Evolutionary conservation across 192 early-diverging fungal species (phyloP).

Genomic region (Podochytrium sp.): DNA sequence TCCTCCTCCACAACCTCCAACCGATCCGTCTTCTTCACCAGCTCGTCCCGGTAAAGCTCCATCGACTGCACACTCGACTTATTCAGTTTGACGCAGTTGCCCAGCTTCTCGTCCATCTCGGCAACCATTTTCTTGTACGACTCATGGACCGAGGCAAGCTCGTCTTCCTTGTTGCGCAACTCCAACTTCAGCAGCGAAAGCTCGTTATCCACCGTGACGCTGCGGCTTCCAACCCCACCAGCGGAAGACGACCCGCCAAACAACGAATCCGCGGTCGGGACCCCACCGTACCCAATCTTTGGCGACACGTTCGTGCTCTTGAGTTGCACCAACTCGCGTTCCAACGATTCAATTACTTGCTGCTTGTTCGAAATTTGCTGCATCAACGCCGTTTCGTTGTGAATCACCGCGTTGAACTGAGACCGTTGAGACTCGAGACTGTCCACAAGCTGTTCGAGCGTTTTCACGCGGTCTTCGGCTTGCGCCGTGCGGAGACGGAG

Average conservation of each 20-base stretch:
- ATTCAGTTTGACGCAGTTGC: constrained; percentile 24
- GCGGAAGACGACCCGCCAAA: background rate
- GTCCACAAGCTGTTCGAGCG: constrained; percentile 26
- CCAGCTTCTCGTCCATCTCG: constrained; percentile 34
- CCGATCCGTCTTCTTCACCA: constrained; percentile 27
- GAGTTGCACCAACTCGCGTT: constrained; percentile 11
- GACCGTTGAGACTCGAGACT: constrained; percentile 23
- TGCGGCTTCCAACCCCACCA: background rate
- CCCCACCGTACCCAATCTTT: background rate
- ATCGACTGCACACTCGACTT: constrained; percentile 36
- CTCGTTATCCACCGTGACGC: constrained; percentile 4
- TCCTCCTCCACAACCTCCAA: constrained; percentile 32
- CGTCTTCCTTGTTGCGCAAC: constrained; percentile 27
- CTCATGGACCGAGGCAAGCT: constrained; percentile 21
- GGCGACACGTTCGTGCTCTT: constrained; percentile 5
- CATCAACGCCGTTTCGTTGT: constrained; percentile 23
- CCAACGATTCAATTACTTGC: constrained; percentile 13
- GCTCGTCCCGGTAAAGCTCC: constrained; percentile 42
- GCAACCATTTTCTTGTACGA: constrained; percentile 25
- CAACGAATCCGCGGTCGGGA: background rate
- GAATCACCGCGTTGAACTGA: constrained; percentile 28
- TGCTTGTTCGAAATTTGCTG: constrained; percentile 26
- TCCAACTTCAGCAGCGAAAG: constrained; percentile 18
- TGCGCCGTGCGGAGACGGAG: constrained; percentile 4
- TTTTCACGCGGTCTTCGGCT: constrained; percentile 22